These are phyloP conservation scores for Sequoiadendron giganteum DNA, from an alignment of 75 land plant species.

Conservation along the genomic window DNA sequence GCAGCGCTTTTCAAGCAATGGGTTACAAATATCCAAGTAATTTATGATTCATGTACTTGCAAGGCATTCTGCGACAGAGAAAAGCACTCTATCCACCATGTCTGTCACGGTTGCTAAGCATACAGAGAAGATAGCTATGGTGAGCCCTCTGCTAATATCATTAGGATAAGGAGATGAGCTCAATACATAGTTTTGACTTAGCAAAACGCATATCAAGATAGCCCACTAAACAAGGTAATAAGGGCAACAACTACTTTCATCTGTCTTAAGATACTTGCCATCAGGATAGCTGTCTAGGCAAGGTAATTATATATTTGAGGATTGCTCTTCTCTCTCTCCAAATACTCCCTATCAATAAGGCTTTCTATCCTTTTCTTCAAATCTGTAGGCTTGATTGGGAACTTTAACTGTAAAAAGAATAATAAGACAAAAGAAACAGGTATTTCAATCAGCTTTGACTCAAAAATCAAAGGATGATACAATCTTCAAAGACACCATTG, in stretches of 20 bases:
- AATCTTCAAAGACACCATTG: background rate
- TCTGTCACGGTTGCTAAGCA: background rate
- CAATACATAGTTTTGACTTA: background rate
- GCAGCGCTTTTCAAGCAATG: background rate
- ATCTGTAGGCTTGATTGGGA: conserved; percentile 97
- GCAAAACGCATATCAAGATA: background rate
- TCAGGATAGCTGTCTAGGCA: conserved; percentile 40
- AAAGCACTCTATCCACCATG: background rate
- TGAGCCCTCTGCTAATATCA: background rate
- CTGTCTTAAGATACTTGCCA: background rate
- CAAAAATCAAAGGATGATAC: background rate
- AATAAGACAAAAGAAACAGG: background rate
- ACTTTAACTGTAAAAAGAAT: conserved; percentile 40
- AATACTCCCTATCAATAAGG: conserved; percentile 95
- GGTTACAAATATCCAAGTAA: background rate
- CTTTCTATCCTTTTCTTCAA: conserved; percentile 99
- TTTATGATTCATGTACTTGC: background rate
- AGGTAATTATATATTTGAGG: conserved; percentile 98
- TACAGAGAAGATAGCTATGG: background rate
- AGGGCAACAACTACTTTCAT: background rate
- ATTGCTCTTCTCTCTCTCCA: conserved; percentile 94
- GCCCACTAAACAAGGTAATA: background rate
- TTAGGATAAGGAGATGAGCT: background rate
- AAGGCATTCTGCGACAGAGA: background rate
- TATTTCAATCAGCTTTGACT: background rate